Base-by-base conservation (phyloP, 768 basidiomycete species). In the Porphyrellus cyaneotinctus region DNA sequence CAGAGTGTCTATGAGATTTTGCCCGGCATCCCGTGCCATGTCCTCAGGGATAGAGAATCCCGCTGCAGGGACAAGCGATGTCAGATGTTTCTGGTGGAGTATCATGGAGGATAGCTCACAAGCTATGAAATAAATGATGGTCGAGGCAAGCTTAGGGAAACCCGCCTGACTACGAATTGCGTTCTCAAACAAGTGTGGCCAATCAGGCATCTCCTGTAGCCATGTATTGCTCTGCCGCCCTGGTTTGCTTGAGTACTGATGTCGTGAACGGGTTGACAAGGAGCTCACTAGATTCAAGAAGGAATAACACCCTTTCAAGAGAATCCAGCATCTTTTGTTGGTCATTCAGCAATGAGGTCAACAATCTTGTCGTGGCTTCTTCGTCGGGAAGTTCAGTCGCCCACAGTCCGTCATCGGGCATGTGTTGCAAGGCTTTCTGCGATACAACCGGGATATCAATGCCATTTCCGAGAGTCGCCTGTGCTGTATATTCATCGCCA, bases 221-320 rank as follows among this genome's bases (percentile, higher is more conserved):
- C 38, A 39, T 39, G 38, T 23, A 7, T 23, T 22, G 23, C 23
- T 12, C 6, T 23, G 11, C 22, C 18, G 38, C 23, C 6, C 38
- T 39, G 12, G 13, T 39, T 23, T 6, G 38, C 22, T 23, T 39
- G 22, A 39, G 38, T 13, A 23, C 22, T 12, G n/a, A 18, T 36
- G 26, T 18, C 15, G 17, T 31, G 13, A 36, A 22, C 3, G 2
- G 5, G n/a, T 6, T 2, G 22, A 47, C 2, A 12, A 5, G 17
- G n/a, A 30, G 24, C 57, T 20, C 24, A 55, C 57, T 4, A 10
- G 24, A 46, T 28, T 28, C 26, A 18, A 58, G 46, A 31, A 55
- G 32, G 43, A 49, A 55, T 17, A 58, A 15, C 24, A 58, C 38
- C 18, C 32, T 47, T 14, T 52, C 47, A 2, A 52, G 49, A 3